phyloP scores from a whole-genome alignment of 768 basidiomycete genomes.

The Suillus luteus region DNA sequence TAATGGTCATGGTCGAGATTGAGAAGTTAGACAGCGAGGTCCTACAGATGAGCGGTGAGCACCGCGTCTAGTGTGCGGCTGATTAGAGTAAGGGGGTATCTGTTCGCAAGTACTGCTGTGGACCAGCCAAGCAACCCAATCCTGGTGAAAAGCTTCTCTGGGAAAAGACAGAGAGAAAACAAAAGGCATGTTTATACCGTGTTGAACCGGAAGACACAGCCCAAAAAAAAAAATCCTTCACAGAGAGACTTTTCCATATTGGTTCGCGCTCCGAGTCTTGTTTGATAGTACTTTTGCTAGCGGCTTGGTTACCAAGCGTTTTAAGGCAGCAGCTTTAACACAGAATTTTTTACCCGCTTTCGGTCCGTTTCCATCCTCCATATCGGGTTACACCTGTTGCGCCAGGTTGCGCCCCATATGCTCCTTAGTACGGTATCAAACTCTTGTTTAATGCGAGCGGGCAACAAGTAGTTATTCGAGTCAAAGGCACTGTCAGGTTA shows the following conservation, averaged over 20 bases:
- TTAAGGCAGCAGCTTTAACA: neutral
- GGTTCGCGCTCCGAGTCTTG: neutral
- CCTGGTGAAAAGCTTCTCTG: neutral
- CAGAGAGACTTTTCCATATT: neutral
- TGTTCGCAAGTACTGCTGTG: neutral
- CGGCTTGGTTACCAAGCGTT: constrained; percentile 2
- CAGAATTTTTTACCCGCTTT: constrained; percentile 45
- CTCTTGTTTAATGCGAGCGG: constrained; percentile 46
- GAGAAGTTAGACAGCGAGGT: neutral
- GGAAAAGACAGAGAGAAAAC: neutral
- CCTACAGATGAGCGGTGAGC: neutral
- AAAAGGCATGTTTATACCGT: constrained; percentile 2
- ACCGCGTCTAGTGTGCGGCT: neutral
- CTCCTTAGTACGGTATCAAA: constrained; percentile 36
- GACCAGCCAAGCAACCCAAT: neutral
- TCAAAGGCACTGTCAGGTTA: neutral
- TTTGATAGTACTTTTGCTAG: neutral
- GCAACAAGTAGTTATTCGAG: neutral
- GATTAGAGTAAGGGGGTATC: neutral
- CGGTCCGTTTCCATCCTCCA: constrained; percentile 54
- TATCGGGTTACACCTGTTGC: constrained; percentile 36
- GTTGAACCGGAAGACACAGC: neutral
- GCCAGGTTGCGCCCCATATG: constrained; percentile 16
- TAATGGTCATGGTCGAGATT: neutral
- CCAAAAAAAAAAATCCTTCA: neutral